Evolutionary conservation across 345 rosid genomes (phyloP), one percentile per base, ranked within the genome.

Genomic region (Acer negundo): DNA sequence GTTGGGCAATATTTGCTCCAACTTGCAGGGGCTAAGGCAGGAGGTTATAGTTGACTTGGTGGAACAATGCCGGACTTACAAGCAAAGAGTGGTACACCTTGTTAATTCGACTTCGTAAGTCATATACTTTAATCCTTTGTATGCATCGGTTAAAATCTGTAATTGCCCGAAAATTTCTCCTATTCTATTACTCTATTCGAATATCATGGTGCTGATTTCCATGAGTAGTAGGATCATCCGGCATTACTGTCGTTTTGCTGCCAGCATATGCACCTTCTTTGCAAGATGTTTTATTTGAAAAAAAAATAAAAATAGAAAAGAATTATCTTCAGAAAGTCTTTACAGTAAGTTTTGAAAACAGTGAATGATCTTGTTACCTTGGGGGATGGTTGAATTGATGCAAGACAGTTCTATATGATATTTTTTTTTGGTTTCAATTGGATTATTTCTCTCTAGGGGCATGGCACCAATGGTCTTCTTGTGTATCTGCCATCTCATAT

Each of bases 1-100:
- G 62, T 55, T 78, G 20, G 6, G 24, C 24, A n/a, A 59, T 64
- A 61, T 72, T 65, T 83, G 47, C 47, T 76, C 40, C 66, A 78
- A 80, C 77, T 75, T 81, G 66, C 84, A 94, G 99, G 98, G 93
- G 40, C 84, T 97, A 76, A 90, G 93, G 87, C 97, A 97, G 88
- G 99, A 97, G 81, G 98, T 94, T 78, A 90, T 97, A 80, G 91
- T 93, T 72, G 99, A 97, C 85, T 85, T 97, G 84, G 98, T 97
- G 85, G 98, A 90, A 7, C 99, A 97, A 80, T 97, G 99, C 76
- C 97, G 97, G 64, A 85, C 94, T 9, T 97, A 91, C 90, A 97
- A 97, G 83, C 97, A 93, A 86, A 90, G 99, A 86, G 97, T 93
- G 64, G 98, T 97, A 74, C 99, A 97, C 85, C 94, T 97, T 73